Evolutionary conservation across 768 basidiomycete genomes (phyloP), one percentile per base, ranked within the genome.

Genomic region (Glaciozyma antarctica): DNA sequence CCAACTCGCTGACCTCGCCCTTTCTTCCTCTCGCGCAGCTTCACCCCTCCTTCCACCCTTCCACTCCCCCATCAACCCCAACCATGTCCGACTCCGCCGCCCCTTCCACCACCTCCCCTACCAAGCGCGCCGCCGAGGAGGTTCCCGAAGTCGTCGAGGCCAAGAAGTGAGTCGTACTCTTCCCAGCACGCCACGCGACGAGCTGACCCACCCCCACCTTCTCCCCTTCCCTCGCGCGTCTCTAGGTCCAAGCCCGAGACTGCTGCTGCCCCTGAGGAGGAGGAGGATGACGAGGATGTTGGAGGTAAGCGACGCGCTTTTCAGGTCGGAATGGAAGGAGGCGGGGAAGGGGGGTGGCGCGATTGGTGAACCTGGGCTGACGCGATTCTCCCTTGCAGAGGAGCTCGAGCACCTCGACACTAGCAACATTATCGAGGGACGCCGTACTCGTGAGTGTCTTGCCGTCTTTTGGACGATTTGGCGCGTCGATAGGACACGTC

Each of bases 391-490:
- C 16, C 5, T 5, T 16, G 30, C 57, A 58, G 57, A 43, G n/a
- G 57, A 58, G 24, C 57, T 58, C 43, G 41, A n/a, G 6, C 43
- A 58, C 57, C 57, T 58, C 32, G 57, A 58, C 57, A 44, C 57
- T 5, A 44, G n/a, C 38, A 58, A 58, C 57, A 58, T 58, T 43
- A 58, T 58, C 43, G 57, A 58, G 57, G 57, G 57, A 7, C 57
- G 57, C 26, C 57, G 57, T 41, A 58, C 57, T n/a, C 57, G 57
- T 58, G 26, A 43, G 57, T 58, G 8, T 41, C 41, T 24, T 28
- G n/a, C 55, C 22, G 43, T n/a, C 24, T 58, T 17, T 17, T 2
- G 12, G 13, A 2, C 24, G 51, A 24, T 51, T 24, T 24, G 49
- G 49, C 49, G 49, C 49, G 49, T 51, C 49, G 47, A 21, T 24